phyloP scores from a whole-genome alignment of 2,329 filamentous ascomycete species.

The Xylaria sp. region DNA sequence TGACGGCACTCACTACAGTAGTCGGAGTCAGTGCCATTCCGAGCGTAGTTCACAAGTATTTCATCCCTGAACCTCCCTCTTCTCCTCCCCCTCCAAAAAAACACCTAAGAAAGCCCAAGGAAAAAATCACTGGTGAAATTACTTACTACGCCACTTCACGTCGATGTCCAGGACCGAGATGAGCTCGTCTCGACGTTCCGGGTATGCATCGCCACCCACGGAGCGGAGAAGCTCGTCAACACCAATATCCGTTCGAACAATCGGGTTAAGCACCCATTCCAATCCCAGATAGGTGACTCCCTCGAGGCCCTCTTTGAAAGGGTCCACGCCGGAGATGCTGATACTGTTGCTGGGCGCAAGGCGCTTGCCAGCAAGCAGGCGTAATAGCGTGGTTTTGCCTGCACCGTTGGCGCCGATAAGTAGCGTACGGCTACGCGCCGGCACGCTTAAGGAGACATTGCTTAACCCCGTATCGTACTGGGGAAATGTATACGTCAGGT shows the following conservation, averaged over 20 bases:
- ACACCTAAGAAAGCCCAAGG: background rate
- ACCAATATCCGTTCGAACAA: constrained; percentile 94
- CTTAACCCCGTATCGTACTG: constrained; percentile 83
- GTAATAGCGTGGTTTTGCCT: constrained; percentile 95
- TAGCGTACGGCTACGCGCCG: constrained; percentile 84
- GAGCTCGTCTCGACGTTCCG: constrained; percentile 85
- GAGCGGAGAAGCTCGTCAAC: constrained; percentile 85
- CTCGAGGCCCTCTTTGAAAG: constrained; percentile 88
- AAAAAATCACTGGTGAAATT: background rate
- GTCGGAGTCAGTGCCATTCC: background rate
- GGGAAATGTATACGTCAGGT: constrained; percentile 89
- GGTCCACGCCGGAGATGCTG: constrained; percentile 83
- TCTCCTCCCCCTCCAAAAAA: too few species aligned
- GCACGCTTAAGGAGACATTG: constrained; percentile 79
- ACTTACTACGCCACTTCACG: constrained; percentile 76
- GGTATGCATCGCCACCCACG: constrained; percentile 87
- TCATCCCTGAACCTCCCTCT: background rate
- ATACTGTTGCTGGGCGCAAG: constrained; percentile 83
- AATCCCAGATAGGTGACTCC: constrained; percentile 97
- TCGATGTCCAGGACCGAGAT: constrained; percentile 92
- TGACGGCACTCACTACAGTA: constrained; percentile 81
- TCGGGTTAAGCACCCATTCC: constrained; percentile 97
- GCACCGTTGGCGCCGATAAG: constrained; percentile 97
- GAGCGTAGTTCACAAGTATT: background rate
- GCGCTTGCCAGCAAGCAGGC: constrained; percentile 92